A percentile compares a stretch with the other conserved stretches of the same genome.
Evolutionary conservation across 257 asterid genomes (phyloP).

Genomic region (Fraxinus americana): DNA sequence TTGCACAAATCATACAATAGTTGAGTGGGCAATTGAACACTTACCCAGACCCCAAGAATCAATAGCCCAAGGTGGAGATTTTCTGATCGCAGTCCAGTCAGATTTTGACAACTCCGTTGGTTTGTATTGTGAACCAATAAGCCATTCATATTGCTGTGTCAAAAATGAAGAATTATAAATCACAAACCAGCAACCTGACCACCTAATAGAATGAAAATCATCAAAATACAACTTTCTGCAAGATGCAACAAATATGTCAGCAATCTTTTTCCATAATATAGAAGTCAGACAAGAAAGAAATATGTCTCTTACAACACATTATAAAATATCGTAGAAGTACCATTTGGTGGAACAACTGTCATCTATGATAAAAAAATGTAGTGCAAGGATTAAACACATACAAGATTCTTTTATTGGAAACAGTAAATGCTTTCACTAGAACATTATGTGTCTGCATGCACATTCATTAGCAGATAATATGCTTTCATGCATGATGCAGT

Average conservation of each 20-base stretch:
- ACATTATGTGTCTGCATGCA: background rate
- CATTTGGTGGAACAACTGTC: background rate
- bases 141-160: conserved; percentile 93
- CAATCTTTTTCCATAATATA: conserved; percentile 3
- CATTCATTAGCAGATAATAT: conserved; percentile 15
- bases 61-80: conserved; percentile 91
- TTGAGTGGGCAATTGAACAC: conserved; percentile 32
- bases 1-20: conserved; percentile 6
- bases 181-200: conserved; percentile 20
- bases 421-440: background rate
- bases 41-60: conserved; percentile 99
- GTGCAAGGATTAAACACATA: conserved; percentile 7
- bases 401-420: conserved; percentile 3
- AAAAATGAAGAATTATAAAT: conserved; percentile 23
- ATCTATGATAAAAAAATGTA: background rate
- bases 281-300: background rate
- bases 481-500: conserved; percentile 8
- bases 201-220: conserved; percentile 9
- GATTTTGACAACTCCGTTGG: conserved; percentile 86
- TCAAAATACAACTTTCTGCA: conserved; percentile 2
- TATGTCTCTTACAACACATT: conserved; percentile 1
- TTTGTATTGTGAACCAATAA: conserved; percentile 92
- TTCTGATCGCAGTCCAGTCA: conserved; percentile 87
- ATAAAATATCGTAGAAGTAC: background rate
- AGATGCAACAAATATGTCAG: conserved; percentile 20